Conservation (phyloP, 176 grass and related monocot species). For the Dactylis glomerata region DNA sequence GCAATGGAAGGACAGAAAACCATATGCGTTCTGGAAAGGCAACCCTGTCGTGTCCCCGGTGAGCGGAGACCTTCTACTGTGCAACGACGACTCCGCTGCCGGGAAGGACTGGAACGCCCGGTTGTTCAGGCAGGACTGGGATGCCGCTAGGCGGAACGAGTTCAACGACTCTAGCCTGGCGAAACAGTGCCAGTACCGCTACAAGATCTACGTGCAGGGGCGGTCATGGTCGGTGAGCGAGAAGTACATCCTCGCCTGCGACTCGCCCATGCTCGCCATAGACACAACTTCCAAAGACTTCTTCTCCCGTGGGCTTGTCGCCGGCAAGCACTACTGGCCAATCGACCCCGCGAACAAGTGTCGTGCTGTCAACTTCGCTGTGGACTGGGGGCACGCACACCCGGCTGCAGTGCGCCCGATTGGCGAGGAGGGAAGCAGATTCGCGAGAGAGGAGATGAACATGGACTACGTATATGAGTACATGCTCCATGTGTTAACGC, state of each 20-base stretch:
- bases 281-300: not conserved
- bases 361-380: not conserved
- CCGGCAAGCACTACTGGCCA: not conserved
- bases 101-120: not conserved
- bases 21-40: not conserved
- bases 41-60: not conserved
- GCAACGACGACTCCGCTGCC: not conserved
- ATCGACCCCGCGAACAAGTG: not conserved
- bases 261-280: not conserved
- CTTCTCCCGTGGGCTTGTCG: not conserved
- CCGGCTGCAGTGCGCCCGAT: not conserved
- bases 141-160: not conserved
- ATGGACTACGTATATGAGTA: not conserved
- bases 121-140: not conserved
- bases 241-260: not conserved
- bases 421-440: not conserved
- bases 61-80: not conserved
- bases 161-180: constrained; percentile 26
- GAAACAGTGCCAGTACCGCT: not conserved
- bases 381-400: not conserved
- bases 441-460: not conserved
- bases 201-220: not conserved
- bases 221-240: not conserved
- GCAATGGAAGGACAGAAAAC: not conserved
- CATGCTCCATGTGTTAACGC: not conserved